These are phyloP conservation scores for Picocystis salinarum DNA, from an alignment of 139 green algal species.

Conservation along the genomic window DNA sequence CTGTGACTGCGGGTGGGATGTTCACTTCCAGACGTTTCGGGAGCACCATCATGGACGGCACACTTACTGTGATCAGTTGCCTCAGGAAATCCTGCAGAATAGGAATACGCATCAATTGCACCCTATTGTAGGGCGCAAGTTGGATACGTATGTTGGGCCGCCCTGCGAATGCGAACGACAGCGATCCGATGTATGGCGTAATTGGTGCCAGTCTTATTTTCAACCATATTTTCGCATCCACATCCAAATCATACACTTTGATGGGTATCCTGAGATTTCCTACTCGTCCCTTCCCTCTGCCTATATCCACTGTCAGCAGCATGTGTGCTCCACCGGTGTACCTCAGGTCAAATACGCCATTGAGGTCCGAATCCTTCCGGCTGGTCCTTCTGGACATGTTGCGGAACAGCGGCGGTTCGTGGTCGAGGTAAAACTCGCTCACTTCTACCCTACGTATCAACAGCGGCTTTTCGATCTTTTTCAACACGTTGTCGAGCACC, in stretches of 20 bases:
- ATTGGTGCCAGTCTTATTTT: constrained; percentile 82
- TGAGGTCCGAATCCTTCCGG: constrained; percentile 65
- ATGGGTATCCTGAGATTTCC: constrained; percentile 42
- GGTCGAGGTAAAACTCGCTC: constrained; percentile 78
- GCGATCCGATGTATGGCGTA: constrained; percentile 71
- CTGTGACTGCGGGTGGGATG: constrained; percentile 68
- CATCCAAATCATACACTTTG: constrained; percentile 76
- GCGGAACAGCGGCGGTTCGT: constrained; percentile 74
- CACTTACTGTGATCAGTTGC: constrained; percentile 73
- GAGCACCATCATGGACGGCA: constrained; percentile 84
- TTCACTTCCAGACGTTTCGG: constrained; percentile 71
- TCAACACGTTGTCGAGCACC: constrained; percentile 66
- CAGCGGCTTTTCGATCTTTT: constrained; percentile 11
- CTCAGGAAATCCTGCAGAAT: constrained; percentile 73
- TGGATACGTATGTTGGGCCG: constrained; percentile 67
- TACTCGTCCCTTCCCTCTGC: neutral
- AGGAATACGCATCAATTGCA: constrained; percentile 78
- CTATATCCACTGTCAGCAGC: constrained; percentile 11
- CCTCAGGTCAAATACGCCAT: constrained; percentile 39
- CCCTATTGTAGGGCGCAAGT: constrained; percentile 76
- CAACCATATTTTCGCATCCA: constrained; percentile 81
- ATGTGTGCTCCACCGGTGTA: constrained; percentile 13
- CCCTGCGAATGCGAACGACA: constrained; percentile 75
- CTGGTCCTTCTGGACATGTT: constrained; percentile 73
- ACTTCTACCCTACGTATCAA: constrained; percentile 58